A percentile compares a stretch with the other conserved stretches of the same genome.
Evolutionary conservation across 2,329 filamentous ascomycete genomes (phyloP).

Genomic region (Phaeosphaeriaceae sp.): DNA sequence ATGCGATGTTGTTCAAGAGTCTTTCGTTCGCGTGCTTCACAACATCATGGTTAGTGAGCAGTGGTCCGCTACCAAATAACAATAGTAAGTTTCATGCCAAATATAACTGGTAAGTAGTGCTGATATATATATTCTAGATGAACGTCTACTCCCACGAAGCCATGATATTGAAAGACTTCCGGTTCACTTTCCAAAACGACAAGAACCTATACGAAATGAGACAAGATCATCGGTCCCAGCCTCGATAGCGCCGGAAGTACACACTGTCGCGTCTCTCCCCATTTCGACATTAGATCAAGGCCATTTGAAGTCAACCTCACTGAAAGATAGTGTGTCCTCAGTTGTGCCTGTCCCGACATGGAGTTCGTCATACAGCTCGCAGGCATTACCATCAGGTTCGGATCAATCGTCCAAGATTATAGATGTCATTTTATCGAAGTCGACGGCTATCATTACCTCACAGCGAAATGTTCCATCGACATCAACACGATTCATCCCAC

Average conservation of each 20-base stretch:
- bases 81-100: slow-evolving; percentile 6
- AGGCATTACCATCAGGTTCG: too few relatives aligned
- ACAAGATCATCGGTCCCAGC: neutral
- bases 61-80: slow-evolving; percentile 2
- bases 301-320: too few relatives aligned
- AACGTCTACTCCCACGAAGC: neutral
- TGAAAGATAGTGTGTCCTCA: too few relatives aligned
- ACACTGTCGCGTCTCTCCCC: too few relatives aligned
- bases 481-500: too few relatives aligned
- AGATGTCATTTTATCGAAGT: too few relatives aligned
- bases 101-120: neutral
- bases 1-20: slow-evolving; percentile 48
- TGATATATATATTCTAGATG: neutral
- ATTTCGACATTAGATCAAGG: neutral
- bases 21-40: slow-evolving; percentile 23
- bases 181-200: neutral
- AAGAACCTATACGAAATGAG: neutral
- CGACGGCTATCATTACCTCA: too few relatives aligned
- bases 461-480: too few relatives aligned
- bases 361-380: too few relatives aligned
- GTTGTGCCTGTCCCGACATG: too few relatives aligned
- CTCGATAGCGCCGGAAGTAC: neutral
- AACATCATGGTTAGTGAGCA: slow-evolving; percentile 9
- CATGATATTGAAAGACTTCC: neutral
- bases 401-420: too few relatives aligned